These are phyloP conservation scores for Seiridium cupressi DNA, from an alignment of 2,329 filamentous ascomycete species.

Conservation along the genomic window DNA sequence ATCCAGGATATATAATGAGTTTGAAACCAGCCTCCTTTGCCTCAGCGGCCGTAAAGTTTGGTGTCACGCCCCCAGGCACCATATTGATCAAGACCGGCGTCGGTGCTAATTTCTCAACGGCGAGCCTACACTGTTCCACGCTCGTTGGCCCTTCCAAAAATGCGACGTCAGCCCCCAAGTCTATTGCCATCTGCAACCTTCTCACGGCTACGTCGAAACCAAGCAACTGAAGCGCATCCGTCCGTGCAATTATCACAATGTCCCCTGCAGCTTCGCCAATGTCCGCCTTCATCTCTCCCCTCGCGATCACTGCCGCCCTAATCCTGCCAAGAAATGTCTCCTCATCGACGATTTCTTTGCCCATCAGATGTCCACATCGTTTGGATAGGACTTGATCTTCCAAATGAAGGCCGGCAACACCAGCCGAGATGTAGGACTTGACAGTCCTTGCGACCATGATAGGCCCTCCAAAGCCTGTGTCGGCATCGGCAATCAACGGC, in stretches of 20 bases:
- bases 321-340: not conserved
- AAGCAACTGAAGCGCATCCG: constrained; percentile 32
- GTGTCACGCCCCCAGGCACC: no score
- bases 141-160: constrained; percentile 10
- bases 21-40: no score
- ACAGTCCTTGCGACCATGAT: constrained; percentile 51
- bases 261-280: constrained; percentile 29
- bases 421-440: constrained; percentile 25
- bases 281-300: not conserved
- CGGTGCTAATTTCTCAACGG: constrained; percentile 6
- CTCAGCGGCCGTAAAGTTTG: no score
- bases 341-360: constrained; percentile 31
- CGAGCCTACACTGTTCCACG: constrained; percentile 9
- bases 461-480: constrained; percentile 56
- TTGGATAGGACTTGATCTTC: constrained; percentile 35
- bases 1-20: no score
- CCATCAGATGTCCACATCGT: constrained; percentile 36
- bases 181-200: constrained; percentile 1
- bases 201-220: constrained; percentile 6
- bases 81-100: not conserved
- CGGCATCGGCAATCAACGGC: constrained; percentile 61
- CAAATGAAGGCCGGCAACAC: constrained; percentile 29
- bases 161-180: constrained; percentile 10
- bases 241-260: constrained; percentile 59
- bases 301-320: not conserved